phyloP scores from a whole-genome alignment of 169 alveolate species.

The Amoebophrya sp. region DNA sequence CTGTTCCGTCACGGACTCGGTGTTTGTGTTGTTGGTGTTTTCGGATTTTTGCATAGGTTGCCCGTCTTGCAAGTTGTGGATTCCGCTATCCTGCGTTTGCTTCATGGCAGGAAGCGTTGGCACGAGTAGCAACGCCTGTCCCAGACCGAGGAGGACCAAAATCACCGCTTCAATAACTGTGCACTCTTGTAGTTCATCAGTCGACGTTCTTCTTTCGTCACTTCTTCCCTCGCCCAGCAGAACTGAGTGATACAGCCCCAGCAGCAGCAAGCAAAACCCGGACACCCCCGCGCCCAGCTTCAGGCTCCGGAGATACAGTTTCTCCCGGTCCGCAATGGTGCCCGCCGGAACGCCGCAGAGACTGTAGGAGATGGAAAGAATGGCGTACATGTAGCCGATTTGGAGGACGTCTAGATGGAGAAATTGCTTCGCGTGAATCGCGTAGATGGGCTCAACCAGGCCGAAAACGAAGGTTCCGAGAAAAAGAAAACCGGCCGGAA shows the following conservation, averaged over 20 bases:
- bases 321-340: not conserved
- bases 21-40: not conserved
- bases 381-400: not conserved
- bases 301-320: not conserved
- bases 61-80: not conserved
- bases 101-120: not conserved
- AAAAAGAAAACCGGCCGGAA: not conserved
- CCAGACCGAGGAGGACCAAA: not conserved
- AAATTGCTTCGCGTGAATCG: not conserved
- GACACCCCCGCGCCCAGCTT: not conserved
- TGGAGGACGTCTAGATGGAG: not conserved
- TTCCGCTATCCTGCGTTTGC: not conserved
- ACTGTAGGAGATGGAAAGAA: not conserved
- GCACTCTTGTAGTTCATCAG: not conserved
- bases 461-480: not conserved
- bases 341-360: not conserved
- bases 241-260: not conserved
- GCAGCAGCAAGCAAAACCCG: not conserved
- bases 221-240: not conserved
- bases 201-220: not conserved
- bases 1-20: not conserved
- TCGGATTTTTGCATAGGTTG: not conserved
- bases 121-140: not conserved
- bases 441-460: not conserved
- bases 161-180: not conserved